Base-by-base conservation (phyloP, 2,329 filamentous ascomycete genomes). In the Bipolaris oryzae region DNA sequence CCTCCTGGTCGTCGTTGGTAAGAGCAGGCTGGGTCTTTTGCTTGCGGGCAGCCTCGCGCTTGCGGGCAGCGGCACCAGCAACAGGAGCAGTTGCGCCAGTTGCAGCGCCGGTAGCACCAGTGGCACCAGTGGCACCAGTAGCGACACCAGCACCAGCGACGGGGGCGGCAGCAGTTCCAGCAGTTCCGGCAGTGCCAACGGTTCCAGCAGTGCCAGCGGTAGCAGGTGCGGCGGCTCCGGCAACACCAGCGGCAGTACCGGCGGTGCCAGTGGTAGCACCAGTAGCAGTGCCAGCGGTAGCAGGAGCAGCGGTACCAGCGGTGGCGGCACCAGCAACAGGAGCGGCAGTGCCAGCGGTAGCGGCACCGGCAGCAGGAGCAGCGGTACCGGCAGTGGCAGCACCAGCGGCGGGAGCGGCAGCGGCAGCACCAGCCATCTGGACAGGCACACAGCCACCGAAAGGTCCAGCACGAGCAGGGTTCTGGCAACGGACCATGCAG, bases 401-500 rank as follows among this genome's bases (percentile, higher is more conserved):
- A 49, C 21, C 43, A 46, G 57, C 56, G 38, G 49, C 60, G 28
- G 54, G 58, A 37, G 54, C 42, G 31, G 52, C 53, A 42, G 47
- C 63, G n/a, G 58, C 64, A 31, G 61, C 69, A 37, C 49, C 63
- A 23, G 66, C 70, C 74, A 80, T 81, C 72, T 86, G 84, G 7
- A 86, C 80, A 11, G 84, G 82, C 16, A 87, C 81, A 62, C 85
- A 83, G 44, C 84, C 85, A 51, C 86, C 86, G 66, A 88, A 88
- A 28, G 86, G 86, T 13, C 86, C 85, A 35, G 85, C 85, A 51
- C 80, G 75, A 33, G 85, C 85, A 1, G 77, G 79, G 74, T 88
- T 88, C 77, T 85, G 76, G 76, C 85, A 87, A 23, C 84, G 81
- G 47, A 89, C 84, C 64, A 88, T 81, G 76, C 86, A 88, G 64